Evolutionary conservation across 495 filamentous ascomycete species (phyloP).

Genomic region (Annulohypoxylon moriforme): DNA sequence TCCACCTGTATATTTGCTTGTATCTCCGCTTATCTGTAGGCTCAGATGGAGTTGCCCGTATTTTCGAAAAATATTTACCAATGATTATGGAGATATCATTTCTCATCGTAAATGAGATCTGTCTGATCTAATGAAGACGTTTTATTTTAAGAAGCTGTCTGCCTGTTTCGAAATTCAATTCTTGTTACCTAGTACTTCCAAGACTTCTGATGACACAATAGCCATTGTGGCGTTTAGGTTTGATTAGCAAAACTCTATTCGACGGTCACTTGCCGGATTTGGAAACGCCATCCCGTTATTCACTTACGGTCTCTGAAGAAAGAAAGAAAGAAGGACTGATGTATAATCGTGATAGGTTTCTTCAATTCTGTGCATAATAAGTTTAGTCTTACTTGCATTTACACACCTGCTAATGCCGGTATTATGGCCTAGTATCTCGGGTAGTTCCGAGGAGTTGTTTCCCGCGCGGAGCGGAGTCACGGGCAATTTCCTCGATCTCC

Average conservation of each 20-base stretch:
- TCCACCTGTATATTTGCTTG: neutral
- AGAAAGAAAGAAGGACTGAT: too few relatives aligned
- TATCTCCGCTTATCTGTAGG: neutral
- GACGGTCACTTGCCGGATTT: constrained; percentile 18
- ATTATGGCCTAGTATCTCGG: constrained; percentile 26
- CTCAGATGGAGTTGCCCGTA: neutral
- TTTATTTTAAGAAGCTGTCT: neutral
- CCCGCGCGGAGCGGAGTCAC: constrained; percentile 21
- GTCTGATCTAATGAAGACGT: neutral
- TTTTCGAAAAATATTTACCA: neutral
- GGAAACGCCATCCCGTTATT: constrained; percentile 6
- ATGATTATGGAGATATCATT: neutral
- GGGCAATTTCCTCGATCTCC: constrained; percentile 17
- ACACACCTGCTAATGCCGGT: constrained; percentile 1
- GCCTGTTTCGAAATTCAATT: neutral
- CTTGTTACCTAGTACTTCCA: neutral
- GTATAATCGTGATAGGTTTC: neutral
- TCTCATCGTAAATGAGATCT: neutral
- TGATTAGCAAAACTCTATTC: neutral
- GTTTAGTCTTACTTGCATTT: neutral
- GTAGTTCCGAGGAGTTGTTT: constrained; percentile 23
- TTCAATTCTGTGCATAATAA: neutral
- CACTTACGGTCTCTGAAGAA: neutral
- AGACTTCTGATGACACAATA: neutral
- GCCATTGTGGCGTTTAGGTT: neutral